Conservation (phyloP, 441 rosid species). For the Eruca vesicaria region DNA sequence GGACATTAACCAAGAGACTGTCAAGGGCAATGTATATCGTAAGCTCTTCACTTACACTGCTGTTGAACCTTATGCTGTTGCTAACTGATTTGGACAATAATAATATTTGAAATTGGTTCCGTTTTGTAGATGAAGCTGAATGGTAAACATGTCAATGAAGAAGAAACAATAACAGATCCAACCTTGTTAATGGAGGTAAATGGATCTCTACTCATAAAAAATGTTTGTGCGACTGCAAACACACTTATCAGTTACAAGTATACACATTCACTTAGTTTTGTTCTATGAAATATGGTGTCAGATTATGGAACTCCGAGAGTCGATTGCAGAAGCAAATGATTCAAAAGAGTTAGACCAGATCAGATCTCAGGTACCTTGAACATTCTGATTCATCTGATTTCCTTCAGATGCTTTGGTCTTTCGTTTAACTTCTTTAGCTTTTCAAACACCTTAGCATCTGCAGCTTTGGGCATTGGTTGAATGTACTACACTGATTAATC, state of each 20-base stretch:
- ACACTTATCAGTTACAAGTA: background rate
- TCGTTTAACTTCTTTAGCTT: background rate
- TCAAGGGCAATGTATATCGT: conserved; percentile 83
- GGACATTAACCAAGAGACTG: conserved; percentile 57
- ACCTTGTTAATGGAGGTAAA: conserved; percentile 73
- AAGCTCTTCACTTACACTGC: conserved; percentile 29
- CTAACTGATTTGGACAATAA: background rate
- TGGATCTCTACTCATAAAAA: background rate
- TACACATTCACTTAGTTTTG: background rate
- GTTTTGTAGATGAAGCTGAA: conserved; percentile 65
- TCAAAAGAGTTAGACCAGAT: conserved; percentile 59
- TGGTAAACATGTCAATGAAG: conserved; percentile 75
- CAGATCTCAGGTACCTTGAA: conserved; percentile 55
- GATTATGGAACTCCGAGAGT: conserved; percentile 96
- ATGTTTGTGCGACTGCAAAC: background rate
- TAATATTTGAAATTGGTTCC: background rate
- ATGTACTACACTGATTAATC: conserved; percentile 6
- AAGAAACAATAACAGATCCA: conserved; percentile 82
- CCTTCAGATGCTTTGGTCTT: conserved; percentile 6
- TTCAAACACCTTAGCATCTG: conserved; percentile 5
- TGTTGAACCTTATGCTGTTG: background rate
- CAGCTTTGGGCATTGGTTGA: conserved; percentile 1
- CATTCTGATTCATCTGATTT: conserved; percentile 13
- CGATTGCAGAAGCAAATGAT: conserved; percentile 76
- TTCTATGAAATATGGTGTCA: conserved; percentile 37